Base-by-base conservation (phyloP, 2,329 filamentous ascomycete genomes). In the Anisogramma anomala region DNA sequence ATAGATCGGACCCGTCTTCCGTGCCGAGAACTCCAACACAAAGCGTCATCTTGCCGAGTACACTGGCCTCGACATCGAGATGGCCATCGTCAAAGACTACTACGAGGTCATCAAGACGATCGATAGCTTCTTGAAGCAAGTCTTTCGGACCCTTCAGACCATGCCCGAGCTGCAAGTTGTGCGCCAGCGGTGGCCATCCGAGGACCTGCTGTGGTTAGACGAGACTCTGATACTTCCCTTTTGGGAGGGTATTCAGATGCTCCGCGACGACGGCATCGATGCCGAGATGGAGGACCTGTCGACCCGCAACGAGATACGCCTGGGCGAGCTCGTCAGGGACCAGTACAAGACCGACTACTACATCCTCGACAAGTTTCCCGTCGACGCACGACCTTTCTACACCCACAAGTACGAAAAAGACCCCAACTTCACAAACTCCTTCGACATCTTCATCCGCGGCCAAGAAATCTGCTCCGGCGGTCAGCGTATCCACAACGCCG, bases 1-100 rank as follows among this genome's bases (percentile, higher is more conserved):
- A 22, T 14, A 59, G 58, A 80, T 91, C 49, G 85, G 85, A 13
- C 79, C 84, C 2, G 87, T 95, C 6, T 95, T 95, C 70, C 79
- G 88, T 51, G 88, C 88, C 1, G 88, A 95, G 58, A 93, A 95
- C 65, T 93, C 84, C 56, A 95, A 95, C 60, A 95, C 88, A 0
- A 88, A 94, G 55, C 79, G 88, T 27, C 88, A 95, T 58, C 69
- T 95, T 68, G 94, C 88, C 0, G 88, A 95, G 59, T 95, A 93
- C 58, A 95, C 87, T 4, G 88, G 88, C 41, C 69, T 95, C 22
- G 88, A 95, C 69, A 61, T 95, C 14, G 88, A 95, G 57, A 95
- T 95, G 89, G 74, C 80, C 3, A 85, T 95, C 48, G 81, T 87
- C 36, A 77, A 84, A 52, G 81, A 93, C 59, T 94, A 95, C 58